Percentiles rank a stretch among this genome's conserved stretches.
These are phyloP conservation scores for Ministeria vibrans DNA, from an alignment of 78 protist species.

Conservation along the genomic window DNA sequence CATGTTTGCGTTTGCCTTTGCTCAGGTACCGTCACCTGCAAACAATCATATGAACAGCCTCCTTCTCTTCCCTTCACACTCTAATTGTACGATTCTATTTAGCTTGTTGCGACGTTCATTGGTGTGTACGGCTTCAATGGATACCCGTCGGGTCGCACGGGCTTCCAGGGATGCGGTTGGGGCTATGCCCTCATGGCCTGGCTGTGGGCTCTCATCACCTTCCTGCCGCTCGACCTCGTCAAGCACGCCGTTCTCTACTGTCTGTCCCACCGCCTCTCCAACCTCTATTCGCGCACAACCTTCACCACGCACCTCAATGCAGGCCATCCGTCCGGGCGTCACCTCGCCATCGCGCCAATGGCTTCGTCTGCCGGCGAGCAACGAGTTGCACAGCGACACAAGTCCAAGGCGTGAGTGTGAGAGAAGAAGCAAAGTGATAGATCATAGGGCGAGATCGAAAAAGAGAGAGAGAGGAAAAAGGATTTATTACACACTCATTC, in stretches of 20 bases:
- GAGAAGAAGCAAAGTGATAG: no score
- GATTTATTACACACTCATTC: no score
- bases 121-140: constrained; percentile 60
- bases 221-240: constrained; percentile 65
- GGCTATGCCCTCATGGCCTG: constrained; percentile 52
- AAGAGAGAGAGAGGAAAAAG: no score
- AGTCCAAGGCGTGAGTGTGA: no score
- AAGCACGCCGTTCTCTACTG: constrained; percentile 18
- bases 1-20: constrained; percentile 47
- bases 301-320: not conserved
- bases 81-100: no score
- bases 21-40: constrained; percentile 58
- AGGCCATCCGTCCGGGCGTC: not conserved
- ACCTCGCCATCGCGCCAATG: no score
- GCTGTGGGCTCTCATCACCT: constrained; percentile 63
- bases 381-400: no score
- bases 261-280: not conserved
- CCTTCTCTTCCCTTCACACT: no score
- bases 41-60: no score
- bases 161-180: constrained; percentile 64
- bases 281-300: not conserved
- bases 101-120: constrained; percentile 46
- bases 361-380: no score
- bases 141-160: constrained; percentile 14
- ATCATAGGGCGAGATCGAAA: no score